These are phyloP conservation scores for Apiotrichum gracile DNA, from an alignment of 1,284 basidiomycete genomes.

Conservation along the genomic window DNA sequence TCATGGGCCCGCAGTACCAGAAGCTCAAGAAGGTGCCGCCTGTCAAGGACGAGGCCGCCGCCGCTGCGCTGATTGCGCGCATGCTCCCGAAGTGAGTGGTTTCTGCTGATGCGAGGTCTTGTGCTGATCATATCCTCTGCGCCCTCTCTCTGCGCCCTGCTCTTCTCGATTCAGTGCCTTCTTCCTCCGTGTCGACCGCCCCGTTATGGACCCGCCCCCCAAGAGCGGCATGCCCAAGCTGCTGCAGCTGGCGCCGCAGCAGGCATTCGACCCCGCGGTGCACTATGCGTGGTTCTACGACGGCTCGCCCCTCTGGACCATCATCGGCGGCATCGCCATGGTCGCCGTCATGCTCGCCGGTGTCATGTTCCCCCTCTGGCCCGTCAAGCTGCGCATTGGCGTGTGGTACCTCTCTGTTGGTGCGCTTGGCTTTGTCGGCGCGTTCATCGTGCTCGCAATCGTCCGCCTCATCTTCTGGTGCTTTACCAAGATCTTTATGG, in stretches of 20 bases:
- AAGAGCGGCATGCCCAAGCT: constrained; percentile 68
- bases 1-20: constrained; percentile 81
- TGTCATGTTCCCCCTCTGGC: constrained; percentile 99
- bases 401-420: constrained; percentile 93
- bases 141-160: background rate
- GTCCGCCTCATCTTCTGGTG: constrained; percentile 90
- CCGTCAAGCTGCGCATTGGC: constrained; percentile 82
- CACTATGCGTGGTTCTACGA: constrained; percentile 98
- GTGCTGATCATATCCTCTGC: background rate
- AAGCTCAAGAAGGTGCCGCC: constrained; percentile 81
- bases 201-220: constrained; percentile 51
- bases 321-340: constrained; percentile 87
- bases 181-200: constrained; percentile 81
- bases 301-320: constrained; percentile 86
- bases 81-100: constrained; percentile 57
- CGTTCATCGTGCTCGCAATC: constrained; percentile 89
- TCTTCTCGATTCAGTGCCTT: constrained; percentile 55
- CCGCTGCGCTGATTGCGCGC: constrained; percentile 61
- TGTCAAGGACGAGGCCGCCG: constrained; percentile 71
- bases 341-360: constrained; percentile 89
- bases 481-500: constrained; percentile 76
- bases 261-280: constrained; percentile 64
- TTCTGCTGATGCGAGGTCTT: background rate
- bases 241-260: constrained; percentile 71
- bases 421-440: constrained; percentile 78